Evolutionary conservation across 148 eudicot genomes (phyloP).

Genomic region (Rhododendron molle): DNA sequence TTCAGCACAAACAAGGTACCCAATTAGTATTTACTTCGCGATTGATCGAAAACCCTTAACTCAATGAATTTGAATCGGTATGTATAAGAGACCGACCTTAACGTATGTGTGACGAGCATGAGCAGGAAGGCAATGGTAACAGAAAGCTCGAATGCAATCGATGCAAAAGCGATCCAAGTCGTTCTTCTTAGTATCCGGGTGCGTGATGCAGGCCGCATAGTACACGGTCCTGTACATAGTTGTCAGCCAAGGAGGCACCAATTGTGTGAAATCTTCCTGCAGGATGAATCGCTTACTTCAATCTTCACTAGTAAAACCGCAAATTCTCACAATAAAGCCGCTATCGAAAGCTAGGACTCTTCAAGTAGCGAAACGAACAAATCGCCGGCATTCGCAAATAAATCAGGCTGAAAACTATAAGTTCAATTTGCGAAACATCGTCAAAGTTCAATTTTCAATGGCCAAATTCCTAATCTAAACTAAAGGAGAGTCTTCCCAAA

Average conservation of each 20-base stretch:
- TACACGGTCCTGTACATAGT: not conserved
- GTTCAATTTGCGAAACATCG: not conserved
- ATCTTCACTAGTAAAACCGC: not conserved
- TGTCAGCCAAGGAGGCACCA: conserved; percentile 3
- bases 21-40: not conserved
- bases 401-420: too few species aligned
- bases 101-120: not conserved
- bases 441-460: not conserved
- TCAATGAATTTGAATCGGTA: not conserved
- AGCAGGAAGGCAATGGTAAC: not conserved
- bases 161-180: conserved; percentile 10
- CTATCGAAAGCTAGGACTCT: not conserved
- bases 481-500: too few species aligned
- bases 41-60: not conserved
- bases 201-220: not conserved
- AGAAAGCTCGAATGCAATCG: not conserved
- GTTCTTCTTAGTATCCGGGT: not conserved
- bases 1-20: not conserved
- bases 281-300: not conserved
- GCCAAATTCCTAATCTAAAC: not conserved
- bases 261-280: not conserved
- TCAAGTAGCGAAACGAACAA: too few species aligned
- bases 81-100: not conserved
- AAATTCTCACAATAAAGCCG: not conserved
- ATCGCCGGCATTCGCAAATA: too few species aligned